Conservation (phyloP, 371 early-diverging fungal species). For the Lichtheimia ornata region DNA sequence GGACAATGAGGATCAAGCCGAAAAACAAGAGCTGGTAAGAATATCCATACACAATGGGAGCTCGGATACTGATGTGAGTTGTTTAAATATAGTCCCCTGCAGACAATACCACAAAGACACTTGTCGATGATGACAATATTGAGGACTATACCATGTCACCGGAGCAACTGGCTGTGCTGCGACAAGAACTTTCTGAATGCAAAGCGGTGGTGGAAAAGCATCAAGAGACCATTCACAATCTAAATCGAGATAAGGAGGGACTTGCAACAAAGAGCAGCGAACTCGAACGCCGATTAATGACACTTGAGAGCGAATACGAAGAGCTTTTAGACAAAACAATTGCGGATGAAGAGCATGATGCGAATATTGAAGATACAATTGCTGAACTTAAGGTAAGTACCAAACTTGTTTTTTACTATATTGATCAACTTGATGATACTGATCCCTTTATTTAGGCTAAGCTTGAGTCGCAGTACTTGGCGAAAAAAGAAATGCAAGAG, state of each 20-base stretch:
- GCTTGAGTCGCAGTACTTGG: conserved; percentile 80
- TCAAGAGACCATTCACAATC: conserved; percentile 65
- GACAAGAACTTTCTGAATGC: conserved; percentile 76
- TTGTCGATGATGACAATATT: conserved; percentile 36
- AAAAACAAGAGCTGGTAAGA: conserved; percentile 78
- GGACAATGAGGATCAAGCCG: conserved; percentile 58
- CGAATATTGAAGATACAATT: conserved; percentile 69
- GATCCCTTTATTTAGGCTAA: conserved; percentile 39
- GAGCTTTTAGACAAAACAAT: conserved; percentile 93
- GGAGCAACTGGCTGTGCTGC: conserved; percentile 76
- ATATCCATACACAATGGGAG: conserved; percentile 18
- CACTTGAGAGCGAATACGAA: conserved; percentile 88
- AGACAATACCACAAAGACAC: conserved; percentile 29
- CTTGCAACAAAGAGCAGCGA: conserved; percentile 70
- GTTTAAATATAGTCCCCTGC: neutral
- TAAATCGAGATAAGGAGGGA: conserved; percentile 63
- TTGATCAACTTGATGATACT: neutral
- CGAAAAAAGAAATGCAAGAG: conserved; percentile 76
- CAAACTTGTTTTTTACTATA: neutral
- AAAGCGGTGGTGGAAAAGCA: conserved; percentile 70
- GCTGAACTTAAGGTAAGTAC: conserved; percentile 68
- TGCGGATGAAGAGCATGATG: conserved; percentile 81
- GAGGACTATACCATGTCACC: conserved; percentile 31
- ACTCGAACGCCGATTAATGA: conserved; percentile 70
- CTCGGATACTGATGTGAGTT: neutral